Percentiles rank a stretch among this genome's conserved stretches.
These are phyloP conservation scores for Barnettozyma salicaria DNA, from an alignment of 805 yeast species.

Conservation along the genomic window DNA sequence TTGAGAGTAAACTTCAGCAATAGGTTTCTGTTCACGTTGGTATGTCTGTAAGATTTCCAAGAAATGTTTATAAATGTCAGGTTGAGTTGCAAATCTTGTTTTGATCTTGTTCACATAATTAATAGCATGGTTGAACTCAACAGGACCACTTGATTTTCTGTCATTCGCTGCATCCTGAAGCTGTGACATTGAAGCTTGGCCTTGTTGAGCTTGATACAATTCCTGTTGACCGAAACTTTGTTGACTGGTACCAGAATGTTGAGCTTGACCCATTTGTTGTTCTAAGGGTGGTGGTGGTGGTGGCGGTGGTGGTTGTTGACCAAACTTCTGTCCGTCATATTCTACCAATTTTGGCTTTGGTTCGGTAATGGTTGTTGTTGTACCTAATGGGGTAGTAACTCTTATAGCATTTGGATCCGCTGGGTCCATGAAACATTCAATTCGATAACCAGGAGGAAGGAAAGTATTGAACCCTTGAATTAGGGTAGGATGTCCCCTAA, in stretches of 20 bases:
- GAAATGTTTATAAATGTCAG: constrained; percentile 92
- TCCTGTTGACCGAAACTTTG: constrained; percentile 10
- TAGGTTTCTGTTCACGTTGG: constrained; percentile 93
- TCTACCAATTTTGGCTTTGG: constrained; percentile 17
- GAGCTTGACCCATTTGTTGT: constrained; percentile 13
- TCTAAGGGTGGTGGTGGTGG: constrained; percentile 8
- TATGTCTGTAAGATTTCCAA: constrained; percentile 93
- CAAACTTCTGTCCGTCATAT: constrained; percentile 20
- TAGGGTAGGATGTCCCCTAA: constrained; percentile 87
- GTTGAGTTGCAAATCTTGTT: constrained; percentile 87
- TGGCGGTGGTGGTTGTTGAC: no score
- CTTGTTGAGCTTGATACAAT: constrained; percentile 10
- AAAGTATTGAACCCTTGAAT: constrained; percentile 98
- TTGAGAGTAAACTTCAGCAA: constrained; percentile 91
- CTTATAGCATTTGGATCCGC: constrained; percentile 87
- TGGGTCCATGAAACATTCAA: constrained; percentile 86
- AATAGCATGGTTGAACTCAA: constrained; percentile 95
- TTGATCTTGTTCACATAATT: constrained; percentile 94
- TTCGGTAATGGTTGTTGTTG: constrained; percentile 42
- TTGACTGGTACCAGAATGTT: constrained; percentile 14
- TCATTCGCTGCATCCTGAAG: constrained; percentile 34
- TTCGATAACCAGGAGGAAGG: constrained; percentile 91
- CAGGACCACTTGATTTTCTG: constrained; percentile 48
- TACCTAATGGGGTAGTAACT: constrained; percentile 94
- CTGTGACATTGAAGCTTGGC: constrained; percentile 27